A percentile compares a stretch with the other conserved stretches of the same genome.
phyloP scores from a whole-genome alignment of 495 filamentous ascomycete species.

The Neurospora sp. region DNA sequence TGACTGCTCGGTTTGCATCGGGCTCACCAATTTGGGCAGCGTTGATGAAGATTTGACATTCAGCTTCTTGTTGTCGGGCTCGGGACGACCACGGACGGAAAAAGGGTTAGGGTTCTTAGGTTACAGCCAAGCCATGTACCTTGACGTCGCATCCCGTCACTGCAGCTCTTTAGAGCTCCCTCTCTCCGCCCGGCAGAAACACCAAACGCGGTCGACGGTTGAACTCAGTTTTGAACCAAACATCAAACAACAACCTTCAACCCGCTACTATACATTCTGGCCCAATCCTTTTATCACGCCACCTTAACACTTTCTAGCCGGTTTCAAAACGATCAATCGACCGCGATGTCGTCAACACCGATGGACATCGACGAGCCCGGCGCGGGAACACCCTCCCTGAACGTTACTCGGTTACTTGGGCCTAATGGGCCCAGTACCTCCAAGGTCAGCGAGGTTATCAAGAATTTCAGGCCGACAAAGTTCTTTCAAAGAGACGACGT shows the following conservation, averaged over 20 bases:
- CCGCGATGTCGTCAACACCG: conserved; percentile 39
- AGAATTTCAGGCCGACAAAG: conserved; percentile 42
- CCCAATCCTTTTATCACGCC: not conserved
- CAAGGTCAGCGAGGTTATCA: conserved; percentile 36
- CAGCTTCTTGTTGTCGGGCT: not conserved
- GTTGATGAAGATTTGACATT: not conserved
- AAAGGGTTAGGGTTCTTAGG: not conserved
- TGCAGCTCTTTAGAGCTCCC: not conserved
- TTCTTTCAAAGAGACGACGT: conserved; percentile 33
- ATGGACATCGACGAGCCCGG: conserved; percentile 42
- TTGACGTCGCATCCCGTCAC: not conserved
- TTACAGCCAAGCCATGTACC: not conserved
- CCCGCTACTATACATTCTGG: too few species aligned
- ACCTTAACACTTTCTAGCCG: not conserved
- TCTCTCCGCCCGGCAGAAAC: not conserved
- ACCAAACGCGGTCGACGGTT: not conserved
- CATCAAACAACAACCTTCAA: not conserved
- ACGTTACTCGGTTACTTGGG: conserved; percentile 28
- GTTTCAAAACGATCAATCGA: not conserved
- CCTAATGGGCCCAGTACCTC: conserved; percentile 25
- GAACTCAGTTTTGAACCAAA: not conserved
- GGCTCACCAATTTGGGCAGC: not conserved
- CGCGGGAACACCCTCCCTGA: conserved; percentile 27
- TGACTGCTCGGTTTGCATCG: not conserved
- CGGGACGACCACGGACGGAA: not conserved